Evolutionary conservation across 352 stramenopile species (phyloP).

Genomic region (Phytophthora foliorum): DNA sequence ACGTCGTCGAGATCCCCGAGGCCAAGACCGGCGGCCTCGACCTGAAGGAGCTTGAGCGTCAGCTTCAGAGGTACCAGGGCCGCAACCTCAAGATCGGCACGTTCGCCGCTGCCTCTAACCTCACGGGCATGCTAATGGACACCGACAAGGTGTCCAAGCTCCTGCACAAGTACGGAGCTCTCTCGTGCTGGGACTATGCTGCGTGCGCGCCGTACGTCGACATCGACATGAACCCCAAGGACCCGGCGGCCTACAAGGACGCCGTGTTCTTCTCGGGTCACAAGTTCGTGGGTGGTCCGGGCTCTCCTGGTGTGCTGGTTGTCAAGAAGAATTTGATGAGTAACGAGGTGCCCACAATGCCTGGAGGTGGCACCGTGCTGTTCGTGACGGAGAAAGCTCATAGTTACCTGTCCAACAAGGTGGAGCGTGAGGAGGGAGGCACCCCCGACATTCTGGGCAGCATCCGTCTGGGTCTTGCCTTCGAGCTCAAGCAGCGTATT

Average conservation of each 20-base stretch:
- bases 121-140: conserved; percentile 94
- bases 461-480: conserved; percentile 93
- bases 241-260: conserved; percentile 85
- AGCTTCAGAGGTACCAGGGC: conserved; percentile 58
- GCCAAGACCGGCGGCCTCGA: conserved; percentile 64
- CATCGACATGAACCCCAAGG: conserved; percentile 97
- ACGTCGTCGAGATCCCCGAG: conserved; percentile 85
- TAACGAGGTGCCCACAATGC: conserved; percentile 66
- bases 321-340: conserved; percentile 92
- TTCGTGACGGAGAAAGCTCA: conserved; percentile 72
- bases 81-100: conserved; percentile 85
- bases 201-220: conserved; percentile 93
- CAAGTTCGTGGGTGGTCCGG: conserved; percentile 96
- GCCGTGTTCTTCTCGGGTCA: conserved; percentile 97
- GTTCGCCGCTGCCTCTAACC: conserved; percentile 95
- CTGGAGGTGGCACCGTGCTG: conserved; percentile 61
- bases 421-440: conserved; percentile 95
- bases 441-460: conserved; percentile 97
- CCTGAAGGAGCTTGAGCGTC: conserved; percentile 57
- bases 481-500: conserved; percentile 91
- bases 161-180: conserved; percentile 92
- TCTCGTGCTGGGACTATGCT: conserved; percentile 97
- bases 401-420: conserved; percentile 80
- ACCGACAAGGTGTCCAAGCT: conserved; percentile 89
- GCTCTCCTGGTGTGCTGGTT: conserved; percentile 94